Evolutionary conservation across 805 yeast genomes (phyloP), one percentile per base, ranked within the genome.

Genomic region (Ogataea pilisensis): DNA sequence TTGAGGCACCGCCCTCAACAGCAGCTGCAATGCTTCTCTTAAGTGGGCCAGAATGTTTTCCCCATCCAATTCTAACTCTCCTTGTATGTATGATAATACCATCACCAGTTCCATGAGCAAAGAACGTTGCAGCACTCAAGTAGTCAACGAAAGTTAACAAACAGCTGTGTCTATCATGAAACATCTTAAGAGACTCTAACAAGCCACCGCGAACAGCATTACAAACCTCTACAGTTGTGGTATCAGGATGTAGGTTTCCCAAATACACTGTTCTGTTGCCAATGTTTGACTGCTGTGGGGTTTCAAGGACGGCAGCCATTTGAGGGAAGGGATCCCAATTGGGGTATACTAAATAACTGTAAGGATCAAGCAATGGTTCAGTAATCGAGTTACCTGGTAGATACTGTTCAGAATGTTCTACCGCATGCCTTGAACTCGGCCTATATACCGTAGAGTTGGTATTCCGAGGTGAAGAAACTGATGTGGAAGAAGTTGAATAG

Each of bases 141-240:
- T 85, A 71, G 42, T 81, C 82, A 35, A 85, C 62, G 51, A 85
- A 85, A 0, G 88, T 82, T 11, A 85, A 65, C 54, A 85, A 85
- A 53, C 90, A 83, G 37, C 78, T 73, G 37, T 69, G 73, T 52
- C 73, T 78, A 4, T 72, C 75, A 3, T 73, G 72, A 2, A 57
- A 64, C 41, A 65, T 62, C 44, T 73, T 78, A 35, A 85, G 70
- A 8, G 65, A 60, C 54, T 85, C 89, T 31, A 85, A 67, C 16
- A 79, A 63, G n/a, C 95, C 95, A 31, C 91, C 91, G 51, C 90
- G 70, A 22, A 84, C 80, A 34, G 76, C 78, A 55, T 85, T 85
- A 51, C 90, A 85, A 34, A 85, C 73, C 51, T 85, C 90, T 56
- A 83, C 91, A 2, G 76, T 72, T 5, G 80, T 74, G 1, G 88